Evolutionary conservation across 2,329 filamentous ascomycete species (phyloP), one percentile per base, ranked within the genome.

Genomic region (Colletotrichum incanum): DNA sequence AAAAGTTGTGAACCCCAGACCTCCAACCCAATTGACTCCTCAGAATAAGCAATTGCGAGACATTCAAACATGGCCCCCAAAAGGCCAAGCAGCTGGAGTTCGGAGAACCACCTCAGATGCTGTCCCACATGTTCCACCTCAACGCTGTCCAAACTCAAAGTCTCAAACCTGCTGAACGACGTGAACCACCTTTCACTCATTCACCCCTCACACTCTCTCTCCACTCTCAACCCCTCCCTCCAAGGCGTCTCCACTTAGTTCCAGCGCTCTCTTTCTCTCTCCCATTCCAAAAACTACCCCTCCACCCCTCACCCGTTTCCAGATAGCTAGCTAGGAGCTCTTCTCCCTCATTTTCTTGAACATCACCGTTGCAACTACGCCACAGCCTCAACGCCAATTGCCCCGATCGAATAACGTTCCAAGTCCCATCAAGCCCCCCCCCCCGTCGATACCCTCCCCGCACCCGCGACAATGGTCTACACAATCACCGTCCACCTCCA

Each of bases 401-500:
- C 49, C 14, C 26, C 26, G 28, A 52, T 31, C 26, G 14, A 52
- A 52, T 4, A 50, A 50, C 16, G 16, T 18, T 52, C 7, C 26
- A 31, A 52, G 12, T 56, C 31, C 54, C 54, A 37, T 20, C 5
- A 37, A 37, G 8, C 34, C 54, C 11, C 12, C 52, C 16, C 7
- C 11, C n/a, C 52, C 16, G 16, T 18, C 28, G 50, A 54, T 9
- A 54, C 18, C 31, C 31, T 31, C n/a, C 47, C 37, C 37, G 1
- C 37, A 47, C 59, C 47, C 52, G 37, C 72, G 75, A 87, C 78
- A 55, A 92, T 92, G 90, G 90, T 92, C 75, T 93, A 93, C 83
- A 92, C 90, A 73, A 89, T 93, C 76, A 90, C 91, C 76, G 90
- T 92, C 60, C 90, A 92, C 81, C 86, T 94, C 74, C 90, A 92